Evolutionary conservation across 148 eudicot species (phyloP).

Genomic region (Chenopodium berlandieri): DNA sequence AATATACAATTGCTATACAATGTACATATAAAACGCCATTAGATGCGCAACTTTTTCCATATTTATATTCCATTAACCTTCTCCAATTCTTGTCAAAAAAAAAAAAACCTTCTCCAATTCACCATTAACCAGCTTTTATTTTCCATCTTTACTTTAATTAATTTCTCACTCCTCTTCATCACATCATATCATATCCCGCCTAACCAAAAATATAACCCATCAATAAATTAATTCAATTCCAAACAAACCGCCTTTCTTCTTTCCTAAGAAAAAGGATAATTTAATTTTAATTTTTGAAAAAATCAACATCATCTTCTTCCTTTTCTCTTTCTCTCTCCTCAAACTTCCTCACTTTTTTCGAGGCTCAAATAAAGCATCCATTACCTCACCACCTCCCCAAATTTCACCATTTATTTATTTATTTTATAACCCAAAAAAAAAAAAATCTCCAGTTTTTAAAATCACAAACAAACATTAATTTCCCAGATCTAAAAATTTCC

Average conservation of each 20-base stretch:
- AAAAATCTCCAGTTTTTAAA: too few relatives aligned
- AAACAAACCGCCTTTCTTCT: slow-evolving; percentile 11
- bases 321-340: neutral
- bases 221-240: neutral
- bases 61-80: too few relatives aligned
- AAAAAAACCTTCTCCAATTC: too few relatives aligned
- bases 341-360: neutral
- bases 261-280: slow-evolving; percentile 2
- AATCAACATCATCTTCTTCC: neutral
- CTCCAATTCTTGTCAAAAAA: too few relatives aligned
- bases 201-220: too few relatives aligned
- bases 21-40: neutral
- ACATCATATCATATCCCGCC: too few relatives aligned
- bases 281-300: neutral
- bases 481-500: slow-evolving; percentile 12
- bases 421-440: too few relatives aligned
- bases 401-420: neutral
- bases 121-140: too few relatives aligned
- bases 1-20: too few relatives aligned
- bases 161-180: too few relatives aligned
- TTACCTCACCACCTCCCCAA: neutral
- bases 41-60: neutral
- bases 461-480: neutral
- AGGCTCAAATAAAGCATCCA: neutral
- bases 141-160: too few relatives aligned